phyloP scores from a whole-genome alignment of 805 yeast species.

The Nakazawaea molendinolei region DNA sequence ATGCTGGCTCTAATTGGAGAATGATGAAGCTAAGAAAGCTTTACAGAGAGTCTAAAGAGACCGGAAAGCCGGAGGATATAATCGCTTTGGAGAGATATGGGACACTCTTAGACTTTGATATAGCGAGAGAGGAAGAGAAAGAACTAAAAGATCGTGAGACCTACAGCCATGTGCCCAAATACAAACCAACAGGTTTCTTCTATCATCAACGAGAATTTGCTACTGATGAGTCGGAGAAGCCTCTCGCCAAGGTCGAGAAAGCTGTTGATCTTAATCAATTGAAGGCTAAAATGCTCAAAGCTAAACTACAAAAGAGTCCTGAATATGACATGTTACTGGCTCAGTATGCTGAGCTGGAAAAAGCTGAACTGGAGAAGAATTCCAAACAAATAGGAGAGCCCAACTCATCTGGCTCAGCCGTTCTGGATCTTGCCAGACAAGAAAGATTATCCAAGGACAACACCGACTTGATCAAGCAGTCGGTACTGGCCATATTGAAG shows the following conservation, averaged over 20 bases:
- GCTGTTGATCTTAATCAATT: conserved; percentile 22
- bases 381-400: neutral
- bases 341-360: conserved; percentile 16
- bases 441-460: conserved; percentile 21
- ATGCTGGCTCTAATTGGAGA: conserved; percentile 31
- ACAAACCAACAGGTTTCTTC: conserved; percentile 20
- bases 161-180: conserved; percentile 12
- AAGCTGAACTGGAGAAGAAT: conserved; percentile 5
- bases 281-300: conserved; percentile 26
- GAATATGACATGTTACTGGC: conserved; percentile 20
- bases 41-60: conserved; percentile 16
- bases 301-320: conserved; percentile 23
- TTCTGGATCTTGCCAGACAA: conserved; percentile 24
- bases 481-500: conserved; percentile 28
- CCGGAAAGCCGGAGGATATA: conserved; percentile 16
- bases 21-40: conserved; percentile 27
- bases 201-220: conserved; percentile 16
- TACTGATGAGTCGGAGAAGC: conserved; percentile 4
- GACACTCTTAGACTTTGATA: conserved; percentile 20
- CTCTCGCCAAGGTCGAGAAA: conserved; percentile 3
- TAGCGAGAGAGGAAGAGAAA: conserved; percentile 26
- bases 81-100: conserved; percentile 25
- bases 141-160: conserved; percentile 21
- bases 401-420: neutral
- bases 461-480: conserved; percentile 17